These are phyloP conservation scores for Pleoardoris graminearum DNA, from an alignment of 2,329 filamentous ascomycete species.

Conservation along the genomic window DNA sequence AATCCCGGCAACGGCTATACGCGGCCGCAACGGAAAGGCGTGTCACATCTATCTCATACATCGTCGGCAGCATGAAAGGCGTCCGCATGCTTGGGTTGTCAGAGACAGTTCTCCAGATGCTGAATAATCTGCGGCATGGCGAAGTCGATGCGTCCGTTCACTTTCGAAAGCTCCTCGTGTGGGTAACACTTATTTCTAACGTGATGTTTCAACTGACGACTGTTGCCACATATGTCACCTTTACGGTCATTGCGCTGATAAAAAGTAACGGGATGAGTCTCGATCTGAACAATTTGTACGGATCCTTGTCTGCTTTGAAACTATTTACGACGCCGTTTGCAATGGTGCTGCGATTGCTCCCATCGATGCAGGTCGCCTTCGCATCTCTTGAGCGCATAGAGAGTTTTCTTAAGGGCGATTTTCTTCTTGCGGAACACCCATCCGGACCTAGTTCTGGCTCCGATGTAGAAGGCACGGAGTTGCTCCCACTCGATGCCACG, in stretches of 20 bases:
- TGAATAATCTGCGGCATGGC: slow-evolving; percentile 20
- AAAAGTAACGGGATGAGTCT: slow-evolving; percentile 11
- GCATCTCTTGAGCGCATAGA: slow-evolving; percentile 21
- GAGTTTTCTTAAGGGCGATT: neutral
- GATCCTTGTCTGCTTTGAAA: slow-evolving; percentile 31
- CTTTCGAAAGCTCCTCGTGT: slow-evolving; percentile 17
- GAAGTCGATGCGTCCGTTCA: slow-evolving; percentile 20
- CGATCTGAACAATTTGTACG: slow-evolving; percentile 26
- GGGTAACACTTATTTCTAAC: slow-evolving; percentile 25
- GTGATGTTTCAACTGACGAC: slow-evolving; percentile 25
- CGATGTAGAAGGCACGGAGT: neutral
- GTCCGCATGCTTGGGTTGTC: slow-evolving; percentile 31
- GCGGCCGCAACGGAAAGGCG: slow-evolving; percentile 25
- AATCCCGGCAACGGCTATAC: slow-evolving; percentile 21
- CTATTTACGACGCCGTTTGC: slow-evolving; percentile 28
- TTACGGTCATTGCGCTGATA: slow-evolving; percentile 20
- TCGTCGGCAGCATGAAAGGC: slow-evolving; percentile 27
- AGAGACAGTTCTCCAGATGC: slow-evolving; percentile 19
- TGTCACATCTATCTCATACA: slow-evolving; percentile 25
- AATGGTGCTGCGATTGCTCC: slow-evolving; percentile 21
- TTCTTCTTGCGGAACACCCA: neutral
- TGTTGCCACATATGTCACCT: slow-evolving; percentile 25
- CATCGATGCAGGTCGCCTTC: slow-evolving; percentile 17
- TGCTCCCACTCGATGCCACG: neutral
- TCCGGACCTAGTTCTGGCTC: neutral